These are phyloP conservation scores for Melaleuca quinquenervia DNA, from an alignment of 345 rosid genomes.

Conservation along the genomic window DNA sequence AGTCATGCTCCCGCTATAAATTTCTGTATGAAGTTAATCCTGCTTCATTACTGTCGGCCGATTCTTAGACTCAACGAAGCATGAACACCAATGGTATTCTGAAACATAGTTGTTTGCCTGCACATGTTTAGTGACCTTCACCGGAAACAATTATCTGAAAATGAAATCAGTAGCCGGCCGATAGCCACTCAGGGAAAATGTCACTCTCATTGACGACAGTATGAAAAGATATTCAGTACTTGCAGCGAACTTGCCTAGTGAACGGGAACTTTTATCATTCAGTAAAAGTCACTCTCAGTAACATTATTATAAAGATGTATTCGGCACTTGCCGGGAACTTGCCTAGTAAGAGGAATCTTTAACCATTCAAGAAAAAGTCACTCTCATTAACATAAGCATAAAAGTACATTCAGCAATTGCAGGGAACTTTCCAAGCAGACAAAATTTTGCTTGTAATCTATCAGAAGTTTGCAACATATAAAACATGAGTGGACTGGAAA, in stretches of 20 bases:
- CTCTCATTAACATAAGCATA: no score
- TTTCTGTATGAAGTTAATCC: neutral
- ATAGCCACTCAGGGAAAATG: neutral
- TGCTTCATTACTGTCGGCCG: neutral
- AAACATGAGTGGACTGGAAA: neutral
- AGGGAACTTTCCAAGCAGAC: no score
- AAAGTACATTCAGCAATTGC: no score
- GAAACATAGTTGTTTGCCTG: neutral
- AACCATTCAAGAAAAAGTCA: no score
- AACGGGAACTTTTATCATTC: neutral
- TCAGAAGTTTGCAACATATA: neutral
- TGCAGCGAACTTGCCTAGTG: neutral
- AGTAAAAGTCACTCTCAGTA: no score
- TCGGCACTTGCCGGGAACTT: no score
- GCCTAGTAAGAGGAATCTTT: no score
- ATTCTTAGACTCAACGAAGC: neutral
- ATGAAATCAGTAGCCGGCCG: neutral
- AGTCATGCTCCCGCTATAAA: neutral
- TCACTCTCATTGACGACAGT: neutral
- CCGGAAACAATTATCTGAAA: neutral
- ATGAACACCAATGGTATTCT: neutral
- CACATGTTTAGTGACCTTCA: neutral
- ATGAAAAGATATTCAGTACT: neutral
- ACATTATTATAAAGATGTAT: no score
- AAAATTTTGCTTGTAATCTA: no score